Evolutionary conservation across 2,329 filamentous ascomycete species (phyloP).

Genomic region (Magnaporthiopsis poae): DNA sequence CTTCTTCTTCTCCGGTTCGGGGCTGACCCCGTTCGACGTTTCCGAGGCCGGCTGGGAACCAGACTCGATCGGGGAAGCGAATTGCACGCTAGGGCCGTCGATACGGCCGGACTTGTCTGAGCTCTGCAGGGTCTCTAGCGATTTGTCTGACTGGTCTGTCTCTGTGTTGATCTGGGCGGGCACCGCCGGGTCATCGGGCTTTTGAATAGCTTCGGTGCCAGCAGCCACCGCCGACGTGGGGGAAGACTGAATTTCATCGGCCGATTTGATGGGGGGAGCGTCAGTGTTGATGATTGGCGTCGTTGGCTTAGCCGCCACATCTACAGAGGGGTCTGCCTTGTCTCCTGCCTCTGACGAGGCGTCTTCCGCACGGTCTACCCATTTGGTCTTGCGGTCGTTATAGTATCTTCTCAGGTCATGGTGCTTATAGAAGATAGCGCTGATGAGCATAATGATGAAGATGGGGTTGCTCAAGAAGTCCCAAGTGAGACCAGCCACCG

Average conservation of each 20-base stretch:
- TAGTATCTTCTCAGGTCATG: conserved; percentile 18
- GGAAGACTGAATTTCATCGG: too few species aligned
- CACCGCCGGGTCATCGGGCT: neutral
- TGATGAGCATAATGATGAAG: conserved; percentile 35
- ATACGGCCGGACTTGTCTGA: neutral
- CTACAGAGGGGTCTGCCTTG: neutral
- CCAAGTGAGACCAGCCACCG: conserved; percentile 38
- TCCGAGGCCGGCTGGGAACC: neutral
- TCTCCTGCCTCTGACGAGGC: neutral
- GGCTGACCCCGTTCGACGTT: conserved; percentile 7
- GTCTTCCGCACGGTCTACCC: conserved; percentile 3
- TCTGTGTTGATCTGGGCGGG: neutral
- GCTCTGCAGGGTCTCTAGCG: neutral
- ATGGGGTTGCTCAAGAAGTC: conserved; percentile 49
- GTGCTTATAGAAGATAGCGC: conserved; percentile 31
- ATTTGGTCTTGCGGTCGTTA: conserved; percentile 11
- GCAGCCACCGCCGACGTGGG: too few species aligned
- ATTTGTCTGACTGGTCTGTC: neutral
- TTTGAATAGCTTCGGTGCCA: neutral
- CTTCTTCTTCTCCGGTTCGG: conserved; percentile 40
- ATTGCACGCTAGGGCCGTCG: neutral
- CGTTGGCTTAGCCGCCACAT: neutral
- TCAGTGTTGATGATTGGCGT: neutral
- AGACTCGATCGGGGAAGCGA: neutral
- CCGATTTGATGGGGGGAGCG: too few species aligned